phyloP scores from a whole-genome alignment of 495 filamentous ascomycete genomes.

The Penicilliopsis zonata region DNA sequence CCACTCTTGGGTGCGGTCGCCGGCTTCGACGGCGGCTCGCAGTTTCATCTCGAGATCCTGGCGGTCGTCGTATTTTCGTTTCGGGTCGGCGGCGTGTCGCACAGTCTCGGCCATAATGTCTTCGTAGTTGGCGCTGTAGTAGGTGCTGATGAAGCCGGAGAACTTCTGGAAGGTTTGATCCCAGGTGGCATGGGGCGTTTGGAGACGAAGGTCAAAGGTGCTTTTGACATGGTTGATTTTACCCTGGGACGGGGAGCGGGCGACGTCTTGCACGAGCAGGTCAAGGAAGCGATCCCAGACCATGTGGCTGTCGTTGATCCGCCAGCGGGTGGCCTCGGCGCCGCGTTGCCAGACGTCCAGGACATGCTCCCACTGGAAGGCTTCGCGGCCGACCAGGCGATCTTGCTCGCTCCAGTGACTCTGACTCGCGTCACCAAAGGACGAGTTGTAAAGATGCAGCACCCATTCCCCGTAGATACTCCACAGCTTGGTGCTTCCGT shows the following conservation, averaged over 20 bases:
- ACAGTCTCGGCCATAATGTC: slow-evolving; percentile 63
- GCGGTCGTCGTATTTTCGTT: slow-evolving; percentile 53
- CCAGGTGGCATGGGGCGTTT: slow-evolving; percentile 74
- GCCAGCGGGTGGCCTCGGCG: slow-evolving; percentile 65
- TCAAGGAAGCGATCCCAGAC: slow-evolving; percentile 79
- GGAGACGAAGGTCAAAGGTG: slow-evolving; percentile 62
- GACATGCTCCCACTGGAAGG: slow-evolving; percentile 68
- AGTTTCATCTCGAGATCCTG: slow-evolving; percentile 63
- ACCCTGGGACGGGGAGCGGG: slow-evolving; percentile 40
- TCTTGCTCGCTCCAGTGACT: slow-evolving; percentile 68
- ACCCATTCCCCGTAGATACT: slow-evolving; percentile 79
- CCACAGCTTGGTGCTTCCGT: slow-evolving; percentile 78
- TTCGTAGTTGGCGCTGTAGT: slow-evolving; percentile 67
- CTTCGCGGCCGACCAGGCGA: slow-evolving; percentile 54
- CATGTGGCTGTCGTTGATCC: slow-evolving; percentile 71
- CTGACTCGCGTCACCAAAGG: slow-evolving; percentile 44
- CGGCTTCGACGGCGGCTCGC: slow-evolving; percentile 41
- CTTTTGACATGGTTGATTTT: slow-evolving; percentile 52
- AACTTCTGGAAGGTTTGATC: slow-evolving; percentile 74
- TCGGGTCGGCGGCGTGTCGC: slow-evolving; percentile 50
- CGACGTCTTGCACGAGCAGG: slow-evolving; percentile 47
- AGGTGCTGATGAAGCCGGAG: slow-evolving; percentile 67
- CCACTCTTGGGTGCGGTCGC: slow-evolving; percentile 46
- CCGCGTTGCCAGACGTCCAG: slow-evolving; percentile 70
- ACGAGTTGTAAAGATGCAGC: slow-evolving; percentile 53